A percentile compares a stretch with the other conserved stretches of the same genome.
These are phyloP conservation scores for Hygrophorus pudorinus DNA, from an alignment of 768 basidiomycete species.

Conservation along the genomic window DNA sequence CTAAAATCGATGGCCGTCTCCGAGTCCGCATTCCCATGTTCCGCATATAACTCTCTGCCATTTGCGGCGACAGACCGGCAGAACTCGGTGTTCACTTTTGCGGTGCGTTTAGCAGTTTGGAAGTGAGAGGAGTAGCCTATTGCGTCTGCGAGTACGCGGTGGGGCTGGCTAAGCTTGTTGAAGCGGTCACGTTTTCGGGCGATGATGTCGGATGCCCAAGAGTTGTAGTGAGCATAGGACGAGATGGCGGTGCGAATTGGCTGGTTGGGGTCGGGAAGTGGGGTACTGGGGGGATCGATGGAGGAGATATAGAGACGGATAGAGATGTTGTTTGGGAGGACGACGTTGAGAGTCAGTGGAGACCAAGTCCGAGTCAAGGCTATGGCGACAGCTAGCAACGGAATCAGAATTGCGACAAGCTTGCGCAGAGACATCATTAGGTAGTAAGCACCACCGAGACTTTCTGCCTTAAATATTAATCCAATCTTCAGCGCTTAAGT, in stretches of 20 bases:
- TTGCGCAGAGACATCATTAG: too few species aligned
- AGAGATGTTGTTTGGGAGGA: too few species aligned
- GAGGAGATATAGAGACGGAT: too few species aligned
- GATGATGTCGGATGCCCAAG: neutral
- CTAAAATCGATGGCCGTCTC: neutral
- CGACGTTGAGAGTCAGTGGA: too few species aligned
- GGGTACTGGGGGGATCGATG: neutral
- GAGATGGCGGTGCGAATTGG: neutral
- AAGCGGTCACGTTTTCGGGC: neutral
- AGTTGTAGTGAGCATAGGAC: neutral
- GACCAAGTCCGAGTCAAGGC: too few species aligned
- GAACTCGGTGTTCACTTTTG: neutral
- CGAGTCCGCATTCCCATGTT: neutral
- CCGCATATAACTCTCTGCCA: neutral
- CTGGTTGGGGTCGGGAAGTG: neutral
- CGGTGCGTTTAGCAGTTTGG: neutral
- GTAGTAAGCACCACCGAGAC: too few species aligned
- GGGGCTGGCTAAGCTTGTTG: neutral
- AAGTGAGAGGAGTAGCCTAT: neutral
- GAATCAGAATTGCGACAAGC: too few species aligned
- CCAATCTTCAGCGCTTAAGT: too few species aligned
- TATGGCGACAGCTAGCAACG: too few species aligned
- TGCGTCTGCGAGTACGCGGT: conserved; percentile 1
- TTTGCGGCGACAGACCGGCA: neutral
- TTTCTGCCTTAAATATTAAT: too few species aligned